A percentile compares a stretch with the other conserved stretches of the same genome.
phyloP scores from a whole-genome alignment of 1,139 yeast genomes.

The Zygoascus meyerae region DNA sequence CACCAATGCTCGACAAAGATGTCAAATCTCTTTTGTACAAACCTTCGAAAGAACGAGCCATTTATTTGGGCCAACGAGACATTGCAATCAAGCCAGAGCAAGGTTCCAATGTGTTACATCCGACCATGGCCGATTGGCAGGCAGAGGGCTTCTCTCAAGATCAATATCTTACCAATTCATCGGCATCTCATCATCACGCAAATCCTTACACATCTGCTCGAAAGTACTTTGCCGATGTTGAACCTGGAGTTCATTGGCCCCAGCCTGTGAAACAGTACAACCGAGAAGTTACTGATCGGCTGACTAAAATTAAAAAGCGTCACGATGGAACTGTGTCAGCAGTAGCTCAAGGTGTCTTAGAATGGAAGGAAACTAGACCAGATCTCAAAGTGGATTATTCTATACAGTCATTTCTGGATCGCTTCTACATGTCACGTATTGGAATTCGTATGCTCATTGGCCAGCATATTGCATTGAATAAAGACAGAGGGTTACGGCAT shows the following conservation, averaged over 20 bases:
- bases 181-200: conserved; percentile 11
- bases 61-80: conserved; percentile 16
- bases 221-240: conserved; percentile 58
- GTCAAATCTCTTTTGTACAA: conserved; percentile 27
- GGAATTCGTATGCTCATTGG: conserved; percentile 89
- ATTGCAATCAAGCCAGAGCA: conserved; percentile 29
- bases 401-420: conserved; percentile 70
- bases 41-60: conserved; percentile 17
- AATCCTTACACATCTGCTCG: conserved; percentile 27
- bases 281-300: conserved; percentile 56
- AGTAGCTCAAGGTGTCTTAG: conserved; percentile 87
- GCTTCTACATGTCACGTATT: conserved; percentile 80
- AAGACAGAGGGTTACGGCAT: conserved; percentile 51
- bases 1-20: conserved; percentile 30
- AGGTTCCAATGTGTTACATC: conserved; percentile 21
- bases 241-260: conserved; percentile 54
- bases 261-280: conserved; percentile 71
- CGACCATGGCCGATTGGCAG: conserved; percentile 23
- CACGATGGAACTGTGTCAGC: conserved; percentile 94
- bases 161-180: conserved; percentile 13
- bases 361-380: conserved; percentile 55
- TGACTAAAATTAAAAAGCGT: conserved; percentile 67
- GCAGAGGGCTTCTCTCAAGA: conserved; percentile 24
- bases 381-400: conserved; percentile 40
- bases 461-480: conserved; percentile 75